Evolutionary conservation across 257 asterid genomes (phyloP), one percentile per base, ranked within the genome.

Genomic region (Orobanche coerulescens): DNA sequence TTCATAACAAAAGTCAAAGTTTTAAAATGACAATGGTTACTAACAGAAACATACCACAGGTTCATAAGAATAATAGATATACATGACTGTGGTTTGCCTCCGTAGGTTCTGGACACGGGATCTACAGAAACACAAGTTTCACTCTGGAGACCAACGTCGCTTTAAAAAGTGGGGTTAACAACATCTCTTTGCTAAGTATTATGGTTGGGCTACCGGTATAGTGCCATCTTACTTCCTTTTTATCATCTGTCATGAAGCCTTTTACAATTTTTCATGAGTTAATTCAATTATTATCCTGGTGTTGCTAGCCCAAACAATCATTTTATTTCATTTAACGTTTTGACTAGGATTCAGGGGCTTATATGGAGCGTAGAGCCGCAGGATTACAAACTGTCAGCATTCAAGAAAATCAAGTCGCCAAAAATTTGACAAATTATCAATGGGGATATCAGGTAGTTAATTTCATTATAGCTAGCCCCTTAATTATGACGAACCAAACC

Each of bases 161-260:
- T 64, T 51, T 91, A 37, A 59, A 54, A n/a, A 42, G 58, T 22
- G 96, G 95, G 49, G 73, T 10, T 26, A 85, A 83, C 71, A 79
- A 73, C 44, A 78, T 91, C 57, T 83, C 98, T 20, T 66, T 91
- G 77, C 82, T 91, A 11, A 88, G 98, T 71, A 74, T 58, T 55
- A 85, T 75, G 73, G 88, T 91, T 74, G 98, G 96, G 31, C 52
- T 85, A 53, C 96, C 92, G 73, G 98, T 91, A 53, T 12, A 20
- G 10, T 54, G 0, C 51, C 33, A 59, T 61, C 59, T 59, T 31
- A 42, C 6, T 23, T 68, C 30, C 30, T 20, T 42, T 18, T 19
- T 8, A 18, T 34, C 48, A 46, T 44, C 28, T 13, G 0, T 49
- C 23, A 62, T 20, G 40, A 44, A 31, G 4, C 62, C 10, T 33